Conservation (phyloP, 75 land plant species). For the Pinus taeda region DNA sequence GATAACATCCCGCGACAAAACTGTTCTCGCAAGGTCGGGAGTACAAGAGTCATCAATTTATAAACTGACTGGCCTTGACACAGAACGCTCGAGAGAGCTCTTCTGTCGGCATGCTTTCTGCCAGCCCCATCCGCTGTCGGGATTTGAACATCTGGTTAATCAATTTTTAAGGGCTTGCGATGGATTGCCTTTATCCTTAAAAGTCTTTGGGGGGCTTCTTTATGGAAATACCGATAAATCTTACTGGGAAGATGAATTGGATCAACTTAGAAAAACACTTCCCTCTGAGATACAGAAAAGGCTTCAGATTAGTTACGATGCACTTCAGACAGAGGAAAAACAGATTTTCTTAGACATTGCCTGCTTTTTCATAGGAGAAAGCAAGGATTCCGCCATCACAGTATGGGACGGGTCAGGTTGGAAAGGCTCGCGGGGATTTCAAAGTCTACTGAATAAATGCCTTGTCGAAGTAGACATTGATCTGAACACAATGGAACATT, state of each 20-base stretch:
- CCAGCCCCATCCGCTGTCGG: background rate
- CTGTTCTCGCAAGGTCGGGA: background rate
- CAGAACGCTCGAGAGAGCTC: background rate
- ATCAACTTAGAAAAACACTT: background rate
- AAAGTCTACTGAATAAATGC: background rate
- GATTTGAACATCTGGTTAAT: background rate
- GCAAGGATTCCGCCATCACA: background rate
- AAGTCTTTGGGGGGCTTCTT: background rate
- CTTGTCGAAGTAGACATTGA: background rate
- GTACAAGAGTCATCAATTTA: background rate
- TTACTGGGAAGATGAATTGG: background rate
- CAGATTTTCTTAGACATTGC: background rate
- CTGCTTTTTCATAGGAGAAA: background rate
- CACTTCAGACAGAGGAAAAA: background rate
- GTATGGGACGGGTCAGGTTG: background rate
- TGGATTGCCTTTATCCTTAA: background rate
- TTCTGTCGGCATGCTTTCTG: background rate
- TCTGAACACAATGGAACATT: background rate
- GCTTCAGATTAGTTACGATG: background rate
- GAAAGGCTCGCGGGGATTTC: background rate
- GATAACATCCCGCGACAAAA: background rate
- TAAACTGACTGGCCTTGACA: background rate
- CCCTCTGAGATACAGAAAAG: background rate
- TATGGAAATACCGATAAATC: background rate
- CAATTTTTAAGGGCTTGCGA: background rate